Evolutionary conservation across 371 early-diverging fungal genomes (phyloP), one percentile per base, ranked within the genome.

Genomic region (Synchytrium microbalum): DNA sequence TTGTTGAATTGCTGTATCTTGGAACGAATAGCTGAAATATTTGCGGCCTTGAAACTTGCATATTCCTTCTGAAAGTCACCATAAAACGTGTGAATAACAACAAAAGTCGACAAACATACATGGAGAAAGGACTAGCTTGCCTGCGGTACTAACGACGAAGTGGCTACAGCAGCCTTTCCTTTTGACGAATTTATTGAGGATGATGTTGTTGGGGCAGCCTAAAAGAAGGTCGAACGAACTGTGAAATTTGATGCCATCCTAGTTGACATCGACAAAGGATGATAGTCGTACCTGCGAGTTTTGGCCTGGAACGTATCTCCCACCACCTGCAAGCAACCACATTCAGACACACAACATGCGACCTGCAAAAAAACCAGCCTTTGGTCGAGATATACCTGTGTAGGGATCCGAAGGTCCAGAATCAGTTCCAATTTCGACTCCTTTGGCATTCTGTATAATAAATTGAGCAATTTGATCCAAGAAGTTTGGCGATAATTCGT

Each of bases 401-500:
- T 64, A 87, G 3, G 92, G 93, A 72, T 93, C 93, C 25, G 77
- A 75, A 3, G 67, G 58, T 2, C 72, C 19, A 14, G 65, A 80
- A 76, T 32, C 25, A 2, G 67, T 5, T 0, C 77, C 80, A 23
- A 91, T 59, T 19, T 80, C 75, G 0, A 81, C 84, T 16, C 77
- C 86, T 19, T 84, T 77, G 0, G 95, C 78, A 72, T 98, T 99
- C 62, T 84, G 82, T 10, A 82, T 84, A 59, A 99, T 96, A 72
- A 99, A 99, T 63, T 91, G 79, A 1, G 92, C 97, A 30, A 98
- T 86, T 62, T 95, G 88, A 61, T 98, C 98, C 67, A 95, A 68
- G 67, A 85, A 94, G 8, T 75, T 84, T 69, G 87, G 88, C 16
- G 88, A 75, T 1, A 99, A 78, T 53, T 92, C 86, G 68, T 99